Conservation (phyloP, 2,329 filamentous ascomycete species). For the Penicillium sumatraense region DNA sequence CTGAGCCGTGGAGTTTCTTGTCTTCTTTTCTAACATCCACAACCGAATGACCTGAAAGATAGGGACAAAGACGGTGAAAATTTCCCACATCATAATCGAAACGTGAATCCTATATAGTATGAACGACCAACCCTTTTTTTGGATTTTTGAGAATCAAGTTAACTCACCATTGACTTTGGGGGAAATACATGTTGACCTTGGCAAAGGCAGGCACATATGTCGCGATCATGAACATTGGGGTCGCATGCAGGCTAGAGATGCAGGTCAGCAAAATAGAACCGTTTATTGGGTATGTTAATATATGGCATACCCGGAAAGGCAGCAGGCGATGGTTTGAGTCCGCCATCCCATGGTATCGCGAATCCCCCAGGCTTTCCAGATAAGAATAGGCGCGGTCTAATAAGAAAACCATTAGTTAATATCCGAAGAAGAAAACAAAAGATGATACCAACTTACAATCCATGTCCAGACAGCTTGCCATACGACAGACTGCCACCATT, state of each 20-base stretch:
- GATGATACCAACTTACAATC: neutral
- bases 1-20: neutral
- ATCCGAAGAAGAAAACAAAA: too few species aligned
- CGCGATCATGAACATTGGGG: slow-evolving; percentile 11
- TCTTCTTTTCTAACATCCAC: neutral
- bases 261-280: neutral
- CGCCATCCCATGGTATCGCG: slow-evolving; percentile 14
- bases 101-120: slow-evolving; percentile 5
- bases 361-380: slow-evolving; percentile 8
- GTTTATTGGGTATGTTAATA: too few species aligned
- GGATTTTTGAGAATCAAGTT: too few species aligned
- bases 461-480: slow-evolving; percentile 7
- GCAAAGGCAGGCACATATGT: slow-evolving; percentile 8
- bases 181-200: slow-evolving; percentile 10
- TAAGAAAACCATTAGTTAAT: neutral
- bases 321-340: slow-evolving; percentile 9
- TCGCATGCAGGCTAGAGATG: slow-evolving; percentile 8
- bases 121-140: too few species aligned
- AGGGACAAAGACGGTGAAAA: slow-evolving; percentile 10
- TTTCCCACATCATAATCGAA: slow-evolving; percentile 13
- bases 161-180: slow-evolving; percentile 12
- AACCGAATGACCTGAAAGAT: slow-evolving; percentile 8
- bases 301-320: slow-evolving; percentile 9
- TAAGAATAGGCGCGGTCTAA: slow-evolving; percentile 8
- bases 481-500: slow-evolving; percentile 10